Conservation (phyloP, 2,329 filamentous ascomycete species). For the Byssothecium circinans region DNA sequence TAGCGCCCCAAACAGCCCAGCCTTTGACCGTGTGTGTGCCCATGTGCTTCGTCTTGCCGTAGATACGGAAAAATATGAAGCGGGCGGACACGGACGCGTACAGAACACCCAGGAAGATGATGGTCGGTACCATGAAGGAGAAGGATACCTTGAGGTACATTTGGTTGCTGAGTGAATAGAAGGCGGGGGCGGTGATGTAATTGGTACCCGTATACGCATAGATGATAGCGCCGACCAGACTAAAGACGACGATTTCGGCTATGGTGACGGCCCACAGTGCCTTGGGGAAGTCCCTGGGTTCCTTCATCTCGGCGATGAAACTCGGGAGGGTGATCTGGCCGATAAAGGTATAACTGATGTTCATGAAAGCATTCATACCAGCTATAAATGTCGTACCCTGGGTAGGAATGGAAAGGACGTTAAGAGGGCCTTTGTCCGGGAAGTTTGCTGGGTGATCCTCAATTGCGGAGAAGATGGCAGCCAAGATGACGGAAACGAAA, state of each 20-base stretch:
- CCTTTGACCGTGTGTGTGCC: slow-evolving; percentile 77
- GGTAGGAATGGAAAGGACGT: slow-evolving; percentile 68
- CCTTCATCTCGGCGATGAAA: slow-evolving; percentile 93
- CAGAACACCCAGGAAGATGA: slow-evolving; percentile 88
- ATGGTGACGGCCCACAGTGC: slow-evolving; percentile 89
- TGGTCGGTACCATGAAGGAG: slow-evolving; percentile 92
- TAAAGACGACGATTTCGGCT: slow-evolving; percentile 83
- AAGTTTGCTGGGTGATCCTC: slow-evolving; percentile 74
- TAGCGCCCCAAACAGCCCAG: slow-evolving; percentile 76
- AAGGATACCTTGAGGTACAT: slow-evolving; percentile 86
- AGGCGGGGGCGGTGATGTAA: slow-evolving; percentile 85
- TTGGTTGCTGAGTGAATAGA: slow-evolving; percentile 75
- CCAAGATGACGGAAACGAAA: slow-evolving; percentile 83
- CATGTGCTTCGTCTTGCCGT: slow-evolving; percentile 78
- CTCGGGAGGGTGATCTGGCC: slow-evolving; percentile 91
- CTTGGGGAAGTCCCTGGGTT: slow-evolving; percentile 83
- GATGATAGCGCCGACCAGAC: slow-evolving; percentile 75
- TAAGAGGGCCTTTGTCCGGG: slow-evolving; percentile 59
- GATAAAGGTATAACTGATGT: slow-evolving; percentile 96
- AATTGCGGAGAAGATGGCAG: slow-evolving; percentile 77
- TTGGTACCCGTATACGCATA: slow-evolving; percentile 89
- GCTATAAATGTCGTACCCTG: slow-evolving; percentile 75
- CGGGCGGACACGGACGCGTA: slow-evolving; percentile 89
- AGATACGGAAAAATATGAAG: slow-evolving; percentile 89
- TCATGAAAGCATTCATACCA: slow-evolving; percentile 86